Conservation (phyloP, 2,329 filamentous ascomycete species). For the Alternaria ventricosa region DNA sequence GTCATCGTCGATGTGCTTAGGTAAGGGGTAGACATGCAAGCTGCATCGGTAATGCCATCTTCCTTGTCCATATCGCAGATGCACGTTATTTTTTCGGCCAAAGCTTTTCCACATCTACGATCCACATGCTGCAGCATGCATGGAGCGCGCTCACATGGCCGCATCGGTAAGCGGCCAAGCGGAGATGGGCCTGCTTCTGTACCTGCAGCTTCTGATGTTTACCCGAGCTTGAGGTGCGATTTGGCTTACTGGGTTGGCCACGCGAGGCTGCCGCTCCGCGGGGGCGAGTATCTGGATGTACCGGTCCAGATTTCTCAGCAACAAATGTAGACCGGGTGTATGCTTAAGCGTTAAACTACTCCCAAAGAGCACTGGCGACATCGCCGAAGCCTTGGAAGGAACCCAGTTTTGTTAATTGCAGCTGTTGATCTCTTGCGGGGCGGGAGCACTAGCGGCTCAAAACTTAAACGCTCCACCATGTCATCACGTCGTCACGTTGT, state of each 20-base stretch:
- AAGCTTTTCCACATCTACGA: neutral
- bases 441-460: conserved; percentile 31
- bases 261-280: conserved; percentile 14
- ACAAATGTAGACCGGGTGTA: neutral
- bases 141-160: neutral
- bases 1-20: conserved; percentile 8
- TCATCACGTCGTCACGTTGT: conserved; percentile 45
- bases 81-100: neutral
- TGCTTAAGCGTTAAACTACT: conserved; percentile 7
- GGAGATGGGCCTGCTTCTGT: conserved; percentile 10
- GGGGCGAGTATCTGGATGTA: conserved; percentile 3
- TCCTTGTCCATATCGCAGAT: neutral
- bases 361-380: neutral
- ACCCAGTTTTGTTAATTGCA: neutral
- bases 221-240: neutral
- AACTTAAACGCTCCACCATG: conserved; percentile 27
- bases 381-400: conserved; percentile 8
- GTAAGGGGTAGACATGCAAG: neutral
- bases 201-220: conserved; percentile 8
- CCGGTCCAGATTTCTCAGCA: conserved; percentile 16
- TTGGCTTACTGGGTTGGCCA: neutral
- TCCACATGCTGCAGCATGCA: neutral
- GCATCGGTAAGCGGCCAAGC: conserved; percentile 4
- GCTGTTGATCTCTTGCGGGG: conserved; percentile 2
- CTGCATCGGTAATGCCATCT: neutral